phyloP scores from a whole-genome alignment of 2,329 filamentous ascomycete species.

The Chaetothyriales sp. region DNA sequence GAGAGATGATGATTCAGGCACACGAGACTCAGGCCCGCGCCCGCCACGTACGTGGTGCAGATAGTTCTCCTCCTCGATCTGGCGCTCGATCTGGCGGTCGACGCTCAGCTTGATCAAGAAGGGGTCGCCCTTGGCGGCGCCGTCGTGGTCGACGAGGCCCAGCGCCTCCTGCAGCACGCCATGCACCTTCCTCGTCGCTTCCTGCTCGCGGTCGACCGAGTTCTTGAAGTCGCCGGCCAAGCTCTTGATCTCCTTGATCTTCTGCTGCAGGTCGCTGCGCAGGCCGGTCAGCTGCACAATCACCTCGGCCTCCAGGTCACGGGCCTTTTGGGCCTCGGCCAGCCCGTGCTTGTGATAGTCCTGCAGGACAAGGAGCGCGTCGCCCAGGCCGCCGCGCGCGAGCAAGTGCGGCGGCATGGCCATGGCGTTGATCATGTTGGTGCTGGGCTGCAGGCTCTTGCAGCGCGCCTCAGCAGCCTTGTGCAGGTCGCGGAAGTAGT shows the following conservation, averaged over 20 bases:
- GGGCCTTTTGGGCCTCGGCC: slow-evolving; percentile 71
- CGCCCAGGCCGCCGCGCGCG: slow-evolving; percentile 67
- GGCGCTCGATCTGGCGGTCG: slow-evolving; percentile 78
- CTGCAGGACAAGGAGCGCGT: slow-evolving; percentile 68
- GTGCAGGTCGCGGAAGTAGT: slow-evolving; percentile 88
- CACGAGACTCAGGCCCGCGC: not conserved
- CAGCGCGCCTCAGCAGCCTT: slow-evolving; percentile 72
- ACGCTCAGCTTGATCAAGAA: slow-evolving; percentile 76
- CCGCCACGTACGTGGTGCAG: slow-evolving; percentile 60
- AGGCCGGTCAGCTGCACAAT: slow-evolving; percentile 75
- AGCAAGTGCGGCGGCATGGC: slow-evolving; percentile 63
- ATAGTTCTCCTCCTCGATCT: slow-evolving; percentile 96
- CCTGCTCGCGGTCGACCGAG: slow-evolving; percentile 88
- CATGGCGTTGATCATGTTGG: slow-evolving; percentile 72
- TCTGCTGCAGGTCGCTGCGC: slow-evolving; percentile 77
- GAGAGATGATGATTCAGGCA: too few relatives aligned
- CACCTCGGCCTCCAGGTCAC: slow-evolving; percentile 82
- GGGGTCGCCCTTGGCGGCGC: slow-evolving; percentile 70
- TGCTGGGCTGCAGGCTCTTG: slow-evolving; percentile 69
- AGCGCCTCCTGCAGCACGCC: slow-evolving; percentile 69
- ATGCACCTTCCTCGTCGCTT: slow-evolving; percentile 65
- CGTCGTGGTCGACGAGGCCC: slow-evolving; percentile 64
- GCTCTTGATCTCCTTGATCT: slow-evolving; percentile 96
- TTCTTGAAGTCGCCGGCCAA: slow-evolving; percentile 94
- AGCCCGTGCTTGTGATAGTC: slow-evolving; percentile 72